A percentile compares a stretch with the other conserved stretches of the same genome.
phyloP scores from a whole-genome alignment of 2,329 filamentous ascomycete genomes.

The Aspergillus ochraceoroseus region DNA sequence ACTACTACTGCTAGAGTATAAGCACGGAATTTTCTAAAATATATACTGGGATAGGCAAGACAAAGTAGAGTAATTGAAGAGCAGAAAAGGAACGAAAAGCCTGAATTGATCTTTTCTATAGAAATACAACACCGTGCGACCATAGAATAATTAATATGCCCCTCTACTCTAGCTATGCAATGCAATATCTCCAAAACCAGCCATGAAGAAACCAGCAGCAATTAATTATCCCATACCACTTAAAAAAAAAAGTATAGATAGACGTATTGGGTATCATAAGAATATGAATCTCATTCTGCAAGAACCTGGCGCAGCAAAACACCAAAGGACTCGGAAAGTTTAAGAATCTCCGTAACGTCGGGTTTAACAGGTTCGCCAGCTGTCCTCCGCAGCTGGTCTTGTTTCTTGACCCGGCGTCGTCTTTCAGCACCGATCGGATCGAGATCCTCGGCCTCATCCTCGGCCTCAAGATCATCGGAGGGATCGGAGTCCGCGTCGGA shows the following conservation, averaged over 20 bases:
- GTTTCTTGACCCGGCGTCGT: constrained; percentile 66
- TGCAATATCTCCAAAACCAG: constrained; percentile 6
- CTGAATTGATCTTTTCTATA: constrained; percentile 2
- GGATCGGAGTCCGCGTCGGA: constrained; percentile 66
- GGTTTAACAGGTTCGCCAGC: constrained; percentile 84
- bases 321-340: constrained; percentile 73
- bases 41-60: too few species aligned
- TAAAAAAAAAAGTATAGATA: constrained; percentile 8
- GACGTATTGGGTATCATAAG: constrained; percentile 19
- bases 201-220: not conserved
- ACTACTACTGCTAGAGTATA: too few species aligned
- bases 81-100: too few species aligned
- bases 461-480: constrained; percentile 61
- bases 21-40: too few species aligned
- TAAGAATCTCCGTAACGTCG: constrained; percentile 69
- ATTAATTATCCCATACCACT: constrained; percentile 6
- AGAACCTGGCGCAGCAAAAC: constrained; percentile 76
- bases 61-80: too few species aligned
- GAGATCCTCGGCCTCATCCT: constrained; percentile 57
- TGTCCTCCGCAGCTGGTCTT: constrained; percentile 72
- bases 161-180: constrained; percentile 10
- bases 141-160: constrained; percentile 5
- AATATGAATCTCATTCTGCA: constrained; percentile 54
- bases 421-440: constrained; percentile 87
- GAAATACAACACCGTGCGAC: constrained; percentile 6